Conservation (phyloP, 179 eudicot genomes). For the Amaranthus tricolor region DNA sequence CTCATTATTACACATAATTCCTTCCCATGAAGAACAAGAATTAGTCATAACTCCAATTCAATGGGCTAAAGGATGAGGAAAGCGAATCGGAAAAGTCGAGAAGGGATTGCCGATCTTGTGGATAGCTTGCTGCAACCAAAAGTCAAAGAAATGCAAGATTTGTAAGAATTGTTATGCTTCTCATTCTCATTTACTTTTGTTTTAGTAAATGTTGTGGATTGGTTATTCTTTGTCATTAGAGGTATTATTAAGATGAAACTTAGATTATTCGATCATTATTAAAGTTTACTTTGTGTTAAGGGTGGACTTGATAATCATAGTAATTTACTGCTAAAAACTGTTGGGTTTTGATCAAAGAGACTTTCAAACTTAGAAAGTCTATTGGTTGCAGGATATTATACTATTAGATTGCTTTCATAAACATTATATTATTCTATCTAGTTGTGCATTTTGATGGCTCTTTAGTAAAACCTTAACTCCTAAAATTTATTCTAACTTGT, state of each 20-base stretch:
- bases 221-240: neutral
- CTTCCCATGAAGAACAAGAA: slow-evolving; percentile 76
- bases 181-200: neutral
- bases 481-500: no score
- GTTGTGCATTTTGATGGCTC: no score
- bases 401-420: neutral
- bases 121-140: slow-evolving; percentile 25
- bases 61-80: slow-evolving; percentile 29
- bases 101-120: slow-evolving; percentile 46
- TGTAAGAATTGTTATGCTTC: neutral
- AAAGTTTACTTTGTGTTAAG: slow-evolving; percentile 29
- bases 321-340: neutral
- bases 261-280: slow-evolving; percentile 5
- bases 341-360: neutral
- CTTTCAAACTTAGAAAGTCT: neutral
- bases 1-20: slow-evolving; percentile 47
- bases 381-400: neutral
- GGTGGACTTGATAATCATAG: slow-evolving; percentile 15
- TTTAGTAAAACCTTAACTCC: no score
- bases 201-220: neutral
- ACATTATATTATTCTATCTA: no score
- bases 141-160: slow-evolving; percentile 10
- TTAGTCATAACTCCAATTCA: slow-evolving; percentile 53
- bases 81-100: slow-evolving; percentile 31
- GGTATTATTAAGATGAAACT: neutral